These are phyloP conservation scores for Hebeloma cylindrosporum DNA, from an alignment of 768 basidiomycete species.

Conservation along the genomic window DNA sequence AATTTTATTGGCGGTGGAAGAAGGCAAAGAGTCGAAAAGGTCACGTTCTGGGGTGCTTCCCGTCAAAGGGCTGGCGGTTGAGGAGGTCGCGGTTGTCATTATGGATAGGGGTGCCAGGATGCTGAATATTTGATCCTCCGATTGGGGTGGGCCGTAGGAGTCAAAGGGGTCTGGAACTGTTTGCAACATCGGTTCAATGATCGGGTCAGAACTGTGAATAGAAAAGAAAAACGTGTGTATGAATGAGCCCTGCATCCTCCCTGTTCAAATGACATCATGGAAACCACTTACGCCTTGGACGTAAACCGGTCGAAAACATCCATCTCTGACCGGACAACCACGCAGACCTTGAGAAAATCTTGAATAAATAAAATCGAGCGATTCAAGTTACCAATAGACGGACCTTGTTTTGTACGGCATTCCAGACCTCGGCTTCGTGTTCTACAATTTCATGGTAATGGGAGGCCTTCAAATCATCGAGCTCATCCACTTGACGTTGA, in stretches of 20 bases:
- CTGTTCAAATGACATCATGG: constrained; percentile 16
- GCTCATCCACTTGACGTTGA: constrained; percentile 87
- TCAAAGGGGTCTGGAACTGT: constrained; percentile 92
- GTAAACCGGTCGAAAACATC: constrained; percentile 90
- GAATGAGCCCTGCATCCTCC: constrained; percentile 7
- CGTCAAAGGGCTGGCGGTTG: constrained; percentile 60
- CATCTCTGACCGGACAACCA: constrained; percentile 86
- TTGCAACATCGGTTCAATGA: constrained; percentile 89
- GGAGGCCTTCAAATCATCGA: constrained; percentile 79
- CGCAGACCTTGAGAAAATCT: constrained; percentile 51
- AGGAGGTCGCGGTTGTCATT: constrained; percentile 53
- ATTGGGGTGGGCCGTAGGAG: constrained; percentile 82
- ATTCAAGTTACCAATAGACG: constrained; percentile 11
- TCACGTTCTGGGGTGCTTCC: constrained; percentile 45
- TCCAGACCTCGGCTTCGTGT: constrained; percentile 96
- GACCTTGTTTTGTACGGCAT: constrained; percentile 84
- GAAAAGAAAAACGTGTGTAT: constrained; percentile 6
- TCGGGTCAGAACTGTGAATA: constrained; percentile 70
- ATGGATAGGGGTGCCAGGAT: constrained; percentile 87
- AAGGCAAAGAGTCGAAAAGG: constrained; percentile 30
- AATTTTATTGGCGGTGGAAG: constrained; percentile 29
- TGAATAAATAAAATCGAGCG: not conserved
- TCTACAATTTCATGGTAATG: constrained; percentile 90
- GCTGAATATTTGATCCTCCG: constrained; percentile 90
- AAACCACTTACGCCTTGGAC: constrained; percentile 73